Conservation (phyloP, 495 filamentous ascomycete species). For the Neurospora hispaniola region DNA sequence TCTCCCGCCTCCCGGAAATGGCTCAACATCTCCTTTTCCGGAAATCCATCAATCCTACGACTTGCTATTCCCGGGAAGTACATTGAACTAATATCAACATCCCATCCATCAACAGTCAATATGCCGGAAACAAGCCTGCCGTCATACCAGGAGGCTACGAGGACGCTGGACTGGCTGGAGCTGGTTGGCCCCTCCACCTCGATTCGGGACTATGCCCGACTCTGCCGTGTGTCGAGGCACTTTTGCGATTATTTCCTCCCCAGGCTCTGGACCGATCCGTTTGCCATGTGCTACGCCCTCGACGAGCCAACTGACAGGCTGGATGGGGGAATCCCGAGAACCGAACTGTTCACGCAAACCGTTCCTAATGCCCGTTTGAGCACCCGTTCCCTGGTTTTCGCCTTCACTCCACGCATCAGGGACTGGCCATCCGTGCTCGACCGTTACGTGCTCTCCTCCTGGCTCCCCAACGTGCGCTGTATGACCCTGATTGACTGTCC, state of each 20-base stretch:
- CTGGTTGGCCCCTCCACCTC: constrained; percentile 29
- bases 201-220: constrained; percentile 22
- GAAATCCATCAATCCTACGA: not conserved
- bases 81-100: not conserved
- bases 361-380: not conserved
- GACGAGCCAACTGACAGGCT: not conserved
- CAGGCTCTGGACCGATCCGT: constrained; percentile 35
- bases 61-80: not conserved
- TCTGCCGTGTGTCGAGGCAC: constrained; percentile 31
- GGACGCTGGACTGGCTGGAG: constrained; percentile 32
- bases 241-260: constrained; percentile 35
- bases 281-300: constrained; percentile 13
- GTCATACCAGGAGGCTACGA: constrained; percentile 32
- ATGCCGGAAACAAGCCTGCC: constrained; percentile 16
- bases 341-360: not conserved
- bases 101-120: not conserved
- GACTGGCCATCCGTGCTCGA: not conserved
- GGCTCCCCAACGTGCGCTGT: constrained; percentile 28
- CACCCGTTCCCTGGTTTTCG: not conserved
- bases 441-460: not conserved
- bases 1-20: not conserved
- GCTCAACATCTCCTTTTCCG: not conserved
- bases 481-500: constrained; percentile 22
- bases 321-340: not conserved
- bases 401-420: not conserved